Evolutionary conservation across 2,329 filamentous ascomycete species (phyloP).

Genomic region (Calonectria pseudoturangicola): DNA sequence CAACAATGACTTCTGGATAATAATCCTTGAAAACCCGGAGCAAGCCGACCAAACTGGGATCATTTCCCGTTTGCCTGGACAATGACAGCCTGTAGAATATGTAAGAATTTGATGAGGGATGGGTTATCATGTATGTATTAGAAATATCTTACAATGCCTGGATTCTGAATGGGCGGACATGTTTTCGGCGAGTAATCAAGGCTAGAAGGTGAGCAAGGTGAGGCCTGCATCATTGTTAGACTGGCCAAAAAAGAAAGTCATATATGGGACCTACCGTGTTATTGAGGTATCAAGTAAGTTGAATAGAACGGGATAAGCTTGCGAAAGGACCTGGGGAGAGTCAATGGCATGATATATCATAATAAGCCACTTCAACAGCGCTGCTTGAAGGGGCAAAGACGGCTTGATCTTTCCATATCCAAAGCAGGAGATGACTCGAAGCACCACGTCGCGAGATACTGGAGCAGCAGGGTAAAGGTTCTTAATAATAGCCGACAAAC

Average conservation of each 20-base stretch:
- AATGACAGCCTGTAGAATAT: slow-evolving; percentile 68
- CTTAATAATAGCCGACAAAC: slow-evolving; percentile 79
- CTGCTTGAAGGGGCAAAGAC: slow-evolving; percentile 80
- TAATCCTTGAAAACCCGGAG: slow-evolving; percentile 92
- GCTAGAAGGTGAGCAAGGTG: slow-evolving; percentile 86
- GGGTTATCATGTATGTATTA: neutral
- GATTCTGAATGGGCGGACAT: slow-evolving; percentile 89
- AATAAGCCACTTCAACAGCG: slow-evolving; percentile 86
- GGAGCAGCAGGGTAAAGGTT: slow-evolving; percentile 84
- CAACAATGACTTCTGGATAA: slow-evolving; percentile 91
- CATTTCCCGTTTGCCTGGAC: slow-evolving; percentile 79
- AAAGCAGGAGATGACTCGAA: slow-evolving; percentile 82
- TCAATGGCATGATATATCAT: slow-evolving; percentile 84
- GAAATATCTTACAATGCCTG: slow-evolving; percentile 77
- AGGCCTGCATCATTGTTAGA: slow-evolving; percentile 63
- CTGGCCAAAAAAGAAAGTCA: neutral
- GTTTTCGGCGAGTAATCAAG: slow-evolving; percentile 85
- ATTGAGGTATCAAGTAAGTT: slow-evolving; percentile 88
- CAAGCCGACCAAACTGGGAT: slow-evolving; percentile 83
- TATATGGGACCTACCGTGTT: slow-evolving; percentile 72
- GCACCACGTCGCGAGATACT: slow-evolving; percentile 76
- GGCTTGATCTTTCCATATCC: slow-evolving; percentile 87
- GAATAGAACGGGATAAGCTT: slow-evolving; percentile 85
- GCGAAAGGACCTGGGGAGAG: slow-evolving; percentile 77
- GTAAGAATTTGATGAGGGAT: slow-evolving; percentile 30